Evolutionary conservation across 106 monocot species (phyloP), one percentile per base, ranked within the genome.

Genomic region (Phalaenopsis aphrodite): DNA sequence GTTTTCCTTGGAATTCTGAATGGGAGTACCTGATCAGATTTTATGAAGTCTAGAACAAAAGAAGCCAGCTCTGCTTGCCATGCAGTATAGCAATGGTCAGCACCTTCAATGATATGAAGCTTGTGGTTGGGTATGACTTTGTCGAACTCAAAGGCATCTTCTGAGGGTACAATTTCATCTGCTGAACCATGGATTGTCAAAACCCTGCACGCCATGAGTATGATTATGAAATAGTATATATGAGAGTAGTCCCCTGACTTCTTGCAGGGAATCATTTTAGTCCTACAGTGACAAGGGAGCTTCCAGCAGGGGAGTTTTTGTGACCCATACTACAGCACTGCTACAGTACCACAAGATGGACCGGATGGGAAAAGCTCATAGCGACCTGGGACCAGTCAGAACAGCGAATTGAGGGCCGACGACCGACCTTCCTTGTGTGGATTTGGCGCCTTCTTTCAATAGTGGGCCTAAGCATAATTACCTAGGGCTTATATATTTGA

Each of bases 181-280:
- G 82, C 81, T 23, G 90, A 90, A 79, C 94, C 94, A 88, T 95
- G 92, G 75, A 95, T 66, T 15, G 92, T 95, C 85, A 95, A 84
- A 18, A 95, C 88, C 88, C 80, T 87, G 84, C 64, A 88, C 10
- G 9, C 14, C 21, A 14, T 57, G 17, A 57, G 57, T 24, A 66
- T 39, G 36, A 39, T 69, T 36, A 39, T 69, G 39, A 61, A 61
- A 61, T 21, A 6, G 0, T 18, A 61, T 10, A 30, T 30, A 30
- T 0, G 30, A 30, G 30, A 30, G 61, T 7, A 61, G 30, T 30
- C 30, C 30, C 30, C 30, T 30, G 30, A 30, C 30, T 30, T 30
- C 30, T 30, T 30, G 30, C 30, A 30, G 30, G 30, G 30, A 30
- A 30, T 30, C 30, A 30, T 30, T 30, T 30, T 30, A 30, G 30